Evolutionary conservation across 345 rosid species (phyloP), one percentile per base, ranked within the genome.

Genomic region (Pistacia atlantica): DNA sequence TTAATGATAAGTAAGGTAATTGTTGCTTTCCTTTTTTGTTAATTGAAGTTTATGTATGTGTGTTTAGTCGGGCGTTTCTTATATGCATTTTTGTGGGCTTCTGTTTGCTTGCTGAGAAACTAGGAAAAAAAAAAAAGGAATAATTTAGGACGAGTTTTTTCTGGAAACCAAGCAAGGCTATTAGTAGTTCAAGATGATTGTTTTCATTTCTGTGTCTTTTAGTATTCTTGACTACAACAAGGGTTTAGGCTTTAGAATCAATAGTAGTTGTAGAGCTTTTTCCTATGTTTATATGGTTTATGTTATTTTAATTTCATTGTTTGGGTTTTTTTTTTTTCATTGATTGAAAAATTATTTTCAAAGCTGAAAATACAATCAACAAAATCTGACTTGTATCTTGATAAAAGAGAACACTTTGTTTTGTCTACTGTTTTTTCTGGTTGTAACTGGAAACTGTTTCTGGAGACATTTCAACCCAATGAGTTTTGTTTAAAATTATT

Each of bases 61-160:
- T 46, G 12, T 61, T 73, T 46, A n/a, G 57, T 46, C 5, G 6
- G 67, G 18, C 28, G 28, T 73, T 60, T 48, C 17, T n/a, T 61
- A 11, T 49, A 60, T 61, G 74, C 52, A n/a, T 56, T 72, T 58
- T 17, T 73, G 17, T 20, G 16, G 8, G 8, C 5, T 59, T 49
- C 69, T 49, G 69, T 35, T 51, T 74, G 70, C 51, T 74, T n/a
- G 67, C 61, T 22, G 52, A 35, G 61, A 51, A 63, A 31, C 46
- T 8, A 51, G 35, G 46, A 3, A 14, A 16, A 48, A 22, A 10
- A 11, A 37, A 7, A 4, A 28, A 11, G 57, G 25, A 49, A 62
- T 22, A 10, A 13, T 11, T 17, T 22, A n/a, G 2, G 37, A 18
- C 49, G 49, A 18, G 22, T 20, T 25, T 64, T 35, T 54, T 54